These are phyloP conservation scores for Tetrapyrgos nigripes DNA, from an alignment of 1,284 basidiomycete genomes.

Conservation along the genomic window DNA sequence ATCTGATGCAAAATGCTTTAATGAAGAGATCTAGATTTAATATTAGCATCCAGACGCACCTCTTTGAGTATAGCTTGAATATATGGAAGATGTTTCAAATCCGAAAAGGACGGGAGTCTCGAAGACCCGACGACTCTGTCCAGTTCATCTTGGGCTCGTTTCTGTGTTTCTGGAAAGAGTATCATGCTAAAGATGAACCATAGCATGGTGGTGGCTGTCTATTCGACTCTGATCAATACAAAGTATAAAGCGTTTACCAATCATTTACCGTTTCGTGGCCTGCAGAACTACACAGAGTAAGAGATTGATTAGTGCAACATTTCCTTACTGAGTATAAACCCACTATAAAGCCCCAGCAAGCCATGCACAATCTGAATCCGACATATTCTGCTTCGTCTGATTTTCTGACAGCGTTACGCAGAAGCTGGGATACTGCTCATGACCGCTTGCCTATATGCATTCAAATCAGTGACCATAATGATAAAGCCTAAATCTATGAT, in stretches of 20 bases:
- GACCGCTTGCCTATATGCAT: not conserved
- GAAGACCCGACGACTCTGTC: slow-evolving; percentile 1
- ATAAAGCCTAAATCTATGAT: not conserved
- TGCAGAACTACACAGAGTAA: not conserved
- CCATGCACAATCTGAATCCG: slow-evolving; percentile 4
- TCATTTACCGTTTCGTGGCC: slow-evolving; percentile 4
- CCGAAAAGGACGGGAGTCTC: slow-evolving; percentile 3
- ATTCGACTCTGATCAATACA: not conserved
- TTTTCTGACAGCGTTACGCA: slow-evolving; percentile 3
- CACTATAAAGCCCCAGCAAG: slow-evolving; percentile 7
- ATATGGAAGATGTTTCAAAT: slow-evolving; percentile 1
- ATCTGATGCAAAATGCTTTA: not conserved
- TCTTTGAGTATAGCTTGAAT: slow-evolving; percentile 5
- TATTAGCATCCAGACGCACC: not conserved
- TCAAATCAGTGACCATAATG: not conserved
- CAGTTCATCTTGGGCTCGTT: slow-evolving; percentile 2
- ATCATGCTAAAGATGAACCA: slow-evolving; percentile 6
- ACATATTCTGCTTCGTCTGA: not conserved
- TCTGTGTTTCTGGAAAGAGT: not conserved
- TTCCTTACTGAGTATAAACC: not conserved
- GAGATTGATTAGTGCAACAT: not conserved
- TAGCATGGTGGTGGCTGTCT: slow-evolving; percentile 1
- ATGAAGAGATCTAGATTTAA: not conserved
- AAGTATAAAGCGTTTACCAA: not conserved
- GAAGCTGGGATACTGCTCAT: slow-evolving; percentile 4